phyloP scores from a whole-genome alignment of 129 eudicot genomes.

The Lactuca saligna region DNA sequence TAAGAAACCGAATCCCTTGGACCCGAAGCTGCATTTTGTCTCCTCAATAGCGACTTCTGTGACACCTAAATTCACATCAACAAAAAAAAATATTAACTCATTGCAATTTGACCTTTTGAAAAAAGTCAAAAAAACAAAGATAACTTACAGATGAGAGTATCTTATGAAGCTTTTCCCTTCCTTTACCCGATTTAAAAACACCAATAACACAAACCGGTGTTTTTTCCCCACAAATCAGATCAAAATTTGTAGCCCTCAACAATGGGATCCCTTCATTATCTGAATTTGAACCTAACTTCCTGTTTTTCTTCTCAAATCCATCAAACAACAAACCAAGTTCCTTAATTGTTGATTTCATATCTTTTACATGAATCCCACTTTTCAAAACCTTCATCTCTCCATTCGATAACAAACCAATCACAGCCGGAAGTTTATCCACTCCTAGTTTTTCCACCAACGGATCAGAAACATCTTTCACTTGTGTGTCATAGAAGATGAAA shows the following conservation, averaged over 20 bases:
- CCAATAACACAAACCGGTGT: constrained; percentile 88
- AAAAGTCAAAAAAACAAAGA: not conserved
- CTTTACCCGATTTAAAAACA: constrained; percentile 59
- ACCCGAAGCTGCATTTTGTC: constrained; percentile 35
- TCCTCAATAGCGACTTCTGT: constrained; percentile 66
- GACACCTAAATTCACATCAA: constrained; percentile 52
- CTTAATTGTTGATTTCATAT: constrained; percentile 69
- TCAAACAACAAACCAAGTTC: constrained; percentile 64
- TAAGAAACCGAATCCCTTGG: constrained; percentile 65
- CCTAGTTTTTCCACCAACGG: constrained; percentile 52
- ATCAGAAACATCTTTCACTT: constrained; percentile 84
- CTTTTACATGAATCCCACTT: constrained; percentile 75
- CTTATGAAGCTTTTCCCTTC: constrained; percentile 55
- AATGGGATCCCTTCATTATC: constrained; percentile 45
- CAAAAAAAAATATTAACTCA: not conserved
- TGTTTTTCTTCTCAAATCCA: constrained; percentile 74
- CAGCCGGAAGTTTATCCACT: constrained; percentile 76
- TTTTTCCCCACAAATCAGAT: constrained; percentile 63
- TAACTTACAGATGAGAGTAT: constrained; percentile 59
- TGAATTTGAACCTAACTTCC: constrained; percentile 50
- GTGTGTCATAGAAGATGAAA: constrained; percentile 66
- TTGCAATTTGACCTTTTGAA: too few species aligned
- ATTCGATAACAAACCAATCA: constrained; percentile 89
- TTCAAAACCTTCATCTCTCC: constrained; percentile 74
- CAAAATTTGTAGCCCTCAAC: constrained; percentile 60